Base-by-base conservation (phyloP, 208 protist genomes). In the Blechomonas ayalai region DNA sequence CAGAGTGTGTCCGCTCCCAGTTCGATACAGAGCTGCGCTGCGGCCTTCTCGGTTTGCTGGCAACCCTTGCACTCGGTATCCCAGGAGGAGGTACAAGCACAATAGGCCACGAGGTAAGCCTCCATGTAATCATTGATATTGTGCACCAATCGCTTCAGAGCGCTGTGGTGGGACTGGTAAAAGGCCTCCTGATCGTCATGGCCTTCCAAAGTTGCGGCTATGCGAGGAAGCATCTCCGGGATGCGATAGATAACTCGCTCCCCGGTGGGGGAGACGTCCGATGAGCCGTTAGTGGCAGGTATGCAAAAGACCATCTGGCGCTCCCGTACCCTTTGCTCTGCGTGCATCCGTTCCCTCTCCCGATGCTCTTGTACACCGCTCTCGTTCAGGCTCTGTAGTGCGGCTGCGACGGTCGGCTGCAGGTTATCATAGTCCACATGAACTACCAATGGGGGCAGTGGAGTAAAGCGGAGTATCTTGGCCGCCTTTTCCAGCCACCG, bases 111-210 rank as follows among this genome's bases (percentile, higher is more conserved):
- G 2, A 75, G 40, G 24, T 82, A 82, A 18, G 43, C 40, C 36
- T 73, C 64, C 59, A 82, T 75, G 35, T 69, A 46, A 18, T 52
- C 47, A 34, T 75, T 82, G 24, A 75, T 45, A 16, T 50, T 42
- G 8, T 45, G 39, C n/a, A 73, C 59, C 2, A 71, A 16, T 1
- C 34, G 40, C 13, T 47, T 32, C 9, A 73, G 7, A 0, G 29
- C 25, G 16, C 52, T 41, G 33, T 54, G 36, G 3, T 29, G 39
- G 8, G 31, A 28, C 24, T 51, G 36, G 45, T 67, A 80, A 16
- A 74, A 58, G 29, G 32, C 8, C 15, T 7, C 13, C 7, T 39
- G n/a, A 25, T 36, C 41, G 16, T 47, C 41, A 7, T 10, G 41
- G 8, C 37, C 37, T 16, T 16, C 8, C n/a, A n/a, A n/a, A n/a